phyloP scores from a whole-genome alignment of 805 yeast genomes.

The Scheffersomyces lignosus region DNA sequence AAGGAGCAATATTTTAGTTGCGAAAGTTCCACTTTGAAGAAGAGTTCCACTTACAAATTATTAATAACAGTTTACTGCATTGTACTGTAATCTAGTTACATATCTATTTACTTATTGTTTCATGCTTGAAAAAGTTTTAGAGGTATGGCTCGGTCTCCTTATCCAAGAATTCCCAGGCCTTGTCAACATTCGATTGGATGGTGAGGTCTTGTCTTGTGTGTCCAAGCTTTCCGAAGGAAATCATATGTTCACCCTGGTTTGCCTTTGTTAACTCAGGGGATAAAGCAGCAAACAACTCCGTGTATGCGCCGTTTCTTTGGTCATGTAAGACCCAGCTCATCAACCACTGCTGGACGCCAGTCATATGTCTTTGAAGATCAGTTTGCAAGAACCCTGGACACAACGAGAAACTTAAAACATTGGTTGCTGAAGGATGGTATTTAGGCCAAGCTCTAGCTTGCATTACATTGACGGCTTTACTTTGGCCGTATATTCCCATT shows the following conservation, averaged over 20 bases:
- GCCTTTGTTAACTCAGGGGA: conserved; percentile 34
- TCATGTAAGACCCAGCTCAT: conserved; percentile 11
- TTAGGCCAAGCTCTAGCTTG: conserved; percentile 36
- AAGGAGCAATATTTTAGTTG: no score
- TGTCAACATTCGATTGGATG: conserved; percentile 30
- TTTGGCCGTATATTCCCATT: conserved; percentile 37
- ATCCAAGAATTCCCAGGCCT: conserved; percentile 36
- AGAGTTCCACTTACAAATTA: no score
- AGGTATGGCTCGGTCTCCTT: conserved; percentile 10
- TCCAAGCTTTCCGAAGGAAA: conserved; percentile 36
- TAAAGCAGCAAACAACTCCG: conserved; percentile 45
- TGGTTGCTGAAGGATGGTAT: conserved; percentile 23
- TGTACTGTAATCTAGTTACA: no score
- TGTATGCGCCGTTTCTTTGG: conserved; percentile 41
- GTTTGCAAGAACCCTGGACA: conserved; percentile 45
- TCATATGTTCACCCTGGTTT: conserved; percentile 34
- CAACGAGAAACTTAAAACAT: conserved; percentile 31
- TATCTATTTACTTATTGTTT: no score
- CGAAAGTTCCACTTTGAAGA: no score
- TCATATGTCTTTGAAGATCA: conserved; percentile 13
- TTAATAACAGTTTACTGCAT: no score
- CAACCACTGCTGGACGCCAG: conserved; percentile 4
- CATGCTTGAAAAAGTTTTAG: no score
- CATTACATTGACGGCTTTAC: conserved; percentile 42
- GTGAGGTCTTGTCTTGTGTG: conserved; percentile 35